Evolutionary conservation across 2,329 filamentous ascomycete species (phyloP).

Genomic region (Chaetomium sp.): DNA sequence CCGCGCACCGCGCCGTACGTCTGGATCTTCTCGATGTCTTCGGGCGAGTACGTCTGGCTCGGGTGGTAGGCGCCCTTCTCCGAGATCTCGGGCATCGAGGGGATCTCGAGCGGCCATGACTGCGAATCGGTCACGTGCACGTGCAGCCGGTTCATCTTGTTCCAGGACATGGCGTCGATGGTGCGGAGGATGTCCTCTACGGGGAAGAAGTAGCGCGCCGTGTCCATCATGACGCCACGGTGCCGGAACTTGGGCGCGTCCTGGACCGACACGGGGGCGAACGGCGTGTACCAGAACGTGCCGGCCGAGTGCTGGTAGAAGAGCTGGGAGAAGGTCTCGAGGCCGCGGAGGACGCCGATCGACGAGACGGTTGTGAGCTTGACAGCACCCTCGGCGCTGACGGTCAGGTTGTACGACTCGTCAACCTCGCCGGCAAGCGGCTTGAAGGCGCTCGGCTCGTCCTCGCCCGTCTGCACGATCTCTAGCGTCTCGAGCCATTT

Average conservation of each 20-base stretch:
- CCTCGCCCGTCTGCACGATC: conserved; percentile 61
- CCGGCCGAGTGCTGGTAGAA: conserved; percentile 71
- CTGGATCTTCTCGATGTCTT: conserved; percentile 67
- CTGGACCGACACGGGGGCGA: conserved; percentile 70
- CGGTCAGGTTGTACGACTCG: conserved; percentile 71
- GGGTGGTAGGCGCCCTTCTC: conserved; percentile 72
- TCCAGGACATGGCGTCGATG: conserved; percentile 75
- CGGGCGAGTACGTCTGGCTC: conserved; percentile 66
- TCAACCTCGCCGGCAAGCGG: conserved; percentile 66
- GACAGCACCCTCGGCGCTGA: conserved; percentile 61
- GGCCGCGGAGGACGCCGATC: conserved; percentile 69
- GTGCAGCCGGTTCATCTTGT: conserved; percentile 82
- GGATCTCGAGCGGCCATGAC: conserved; percentile 82
- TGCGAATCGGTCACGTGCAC: conserved; percentile 82
- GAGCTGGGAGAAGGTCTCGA: conserved; percentile 77
- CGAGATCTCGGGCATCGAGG: conserved; percentile 70
- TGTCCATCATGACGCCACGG: conserved; percentile 78
- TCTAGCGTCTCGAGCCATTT: conserved; percentile 60
- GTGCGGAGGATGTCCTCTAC: conserved; percentile 69
- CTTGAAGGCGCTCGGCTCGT: conserved; percentile 58
- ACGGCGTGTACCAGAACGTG: conserved; percentile 64
- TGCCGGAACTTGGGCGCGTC: conserved; percentile 76
- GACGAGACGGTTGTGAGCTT: conserved; percentile 66
- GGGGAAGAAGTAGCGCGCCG: conserved; percentile 71
- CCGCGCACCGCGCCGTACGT: conserved; percentile 69